These are phyloP conservation scores for Potentilla sterilis DNA, from an alignment of 306 rosid genomes.

Conservation along the genomic window DNA sequence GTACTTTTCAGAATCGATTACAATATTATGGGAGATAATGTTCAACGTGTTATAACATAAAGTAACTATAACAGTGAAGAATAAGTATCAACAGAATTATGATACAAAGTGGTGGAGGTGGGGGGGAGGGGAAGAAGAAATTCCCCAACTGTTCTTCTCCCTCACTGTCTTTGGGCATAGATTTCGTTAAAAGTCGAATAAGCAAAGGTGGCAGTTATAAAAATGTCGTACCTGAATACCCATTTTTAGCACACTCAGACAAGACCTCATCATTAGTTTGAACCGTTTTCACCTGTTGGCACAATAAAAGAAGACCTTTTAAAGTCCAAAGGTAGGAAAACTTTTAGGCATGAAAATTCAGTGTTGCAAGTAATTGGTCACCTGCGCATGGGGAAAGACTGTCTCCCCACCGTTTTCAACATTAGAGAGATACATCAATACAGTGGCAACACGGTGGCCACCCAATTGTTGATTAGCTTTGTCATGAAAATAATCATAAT, in stretches of 20 bases:
- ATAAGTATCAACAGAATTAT: background rate
- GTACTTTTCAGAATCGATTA: constrained; percentile 1
- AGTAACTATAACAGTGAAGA: constrained; percentile 7
- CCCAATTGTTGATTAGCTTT: constrained; percentile 68
- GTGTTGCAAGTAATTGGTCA: constrained; percentile 28
- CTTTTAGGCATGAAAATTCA: background rate
- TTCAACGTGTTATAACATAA: background rate
- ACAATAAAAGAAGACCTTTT: constrained; percentile 1
- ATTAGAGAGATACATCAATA: constrained; percentile 87
- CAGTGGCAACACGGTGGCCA: constrained; percentile 91
- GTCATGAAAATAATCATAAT: constrained; percentile 85
- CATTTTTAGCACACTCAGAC: constrained; percentile 78
- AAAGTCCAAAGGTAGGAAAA: background rate
- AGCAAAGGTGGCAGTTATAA: background rate
- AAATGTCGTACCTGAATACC: constrained; percentile 73
- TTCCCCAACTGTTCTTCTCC: background rate
- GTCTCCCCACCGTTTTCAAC: constrained; percentile 95
- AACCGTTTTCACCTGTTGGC: constrained; percentile 41
- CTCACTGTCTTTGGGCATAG: background rate
- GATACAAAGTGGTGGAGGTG: background rate
- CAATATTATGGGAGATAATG: background rate
- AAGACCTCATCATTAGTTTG: constrained; percentile 48
- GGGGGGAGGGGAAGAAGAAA: background rate
- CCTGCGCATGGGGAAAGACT: constrained; percentile 74
- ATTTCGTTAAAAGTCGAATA: background rate